These are phyloP conservation scores for Coleophoma crateriformis DNA, from an alignment of 2,329 filamentous ascomycete species.

Conservation along the genomic window DNA sequence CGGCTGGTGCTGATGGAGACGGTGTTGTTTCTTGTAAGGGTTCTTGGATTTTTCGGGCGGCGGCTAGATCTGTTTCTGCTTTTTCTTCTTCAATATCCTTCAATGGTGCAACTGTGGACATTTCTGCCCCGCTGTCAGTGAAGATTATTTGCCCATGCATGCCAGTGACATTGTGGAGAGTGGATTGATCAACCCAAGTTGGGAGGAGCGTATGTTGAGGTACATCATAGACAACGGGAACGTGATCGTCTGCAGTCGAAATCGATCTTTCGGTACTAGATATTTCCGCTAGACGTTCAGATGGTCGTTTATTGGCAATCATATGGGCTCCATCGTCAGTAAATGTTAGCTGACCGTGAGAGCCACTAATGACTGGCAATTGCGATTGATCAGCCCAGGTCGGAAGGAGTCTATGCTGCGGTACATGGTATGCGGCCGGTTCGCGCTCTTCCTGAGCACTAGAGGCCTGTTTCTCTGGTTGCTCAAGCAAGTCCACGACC, in stretches of 20 bases:
- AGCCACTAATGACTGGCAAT: not conserved
- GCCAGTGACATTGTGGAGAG: not conserved
- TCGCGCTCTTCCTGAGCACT: no score
- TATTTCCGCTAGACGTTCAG: no score
- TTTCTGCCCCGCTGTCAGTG: not conserved
- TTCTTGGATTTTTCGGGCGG: not conserved
- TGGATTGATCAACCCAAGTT: not conserved
- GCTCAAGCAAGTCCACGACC: not conserved
- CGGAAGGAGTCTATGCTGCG: not conserved
- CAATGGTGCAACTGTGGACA: not conserved
- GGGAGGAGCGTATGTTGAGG: not conserved
- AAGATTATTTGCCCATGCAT: not conserved
- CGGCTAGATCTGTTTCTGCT: not conserved
- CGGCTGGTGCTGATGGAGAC: not conserved
- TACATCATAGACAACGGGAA: not conserved
- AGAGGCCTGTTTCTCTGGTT: no score
- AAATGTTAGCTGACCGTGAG: not conserved
- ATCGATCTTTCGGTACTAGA: no score
- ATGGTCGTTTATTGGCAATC: not conserved
- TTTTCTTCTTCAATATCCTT: not conserved
- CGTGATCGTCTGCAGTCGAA: no score
- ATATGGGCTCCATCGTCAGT: not conserved
- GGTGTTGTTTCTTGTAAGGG: no score
- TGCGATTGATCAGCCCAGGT: not conserved
- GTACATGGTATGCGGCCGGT: not conserved